Evolutionary conservation across 768 basidiomycete genomes (phyloP), one percentile per base, ranked within the genome.

Genomic region (Strobilomyces confusus): DNA sequence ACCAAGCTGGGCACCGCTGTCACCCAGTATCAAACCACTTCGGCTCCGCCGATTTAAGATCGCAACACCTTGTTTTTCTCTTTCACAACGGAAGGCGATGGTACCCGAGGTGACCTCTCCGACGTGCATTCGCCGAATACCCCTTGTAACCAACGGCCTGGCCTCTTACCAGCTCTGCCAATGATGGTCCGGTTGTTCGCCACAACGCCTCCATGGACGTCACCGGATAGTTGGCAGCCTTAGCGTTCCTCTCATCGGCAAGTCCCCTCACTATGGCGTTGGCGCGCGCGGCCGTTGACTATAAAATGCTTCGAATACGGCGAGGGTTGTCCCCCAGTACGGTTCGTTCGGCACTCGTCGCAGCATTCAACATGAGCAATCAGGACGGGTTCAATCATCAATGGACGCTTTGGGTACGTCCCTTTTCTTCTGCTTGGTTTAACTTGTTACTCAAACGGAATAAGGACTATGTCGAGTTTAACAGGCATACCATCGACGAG

Each of bases 391-490:
- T 11, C 42, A 54, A 38, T 9, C 1, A 3, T 2, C 8, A 29
- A 3, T 60, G 59, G 59, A 4, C 30, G 5, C 0, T 7, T 0
- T 0, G 9, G 29, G 63, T 65, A 52, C 4, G 51, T 2, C n/a
- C n/a, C 29, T 13, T n/a, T 33, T 11, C 11, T 4, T 19, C 0
- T 9, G 13, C 2, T 38, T 6, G 12, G 19, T 30, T 13, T n/a
- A 3, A 29, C 22, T 52, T 11, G 25, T 41, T 8, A 13, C 23
- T 25, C 32, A 7, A 11, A 14, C 15, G 13, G 3, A 12, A 6
- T 12, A 50, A 61, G 58, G 25, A 56, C 1, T 26, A 14, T 20
- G 14, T 65, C 5, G 9, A 2, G 0, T 54, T 64, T 17, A 61
- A 15, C 11, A 36, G n/a, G 11, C 2, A 12, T 23, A 0, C 29